Conservation (phyloP, 2,329 filamentous ascomycete species). For the Raffaelea ambrosiae region DNA sequence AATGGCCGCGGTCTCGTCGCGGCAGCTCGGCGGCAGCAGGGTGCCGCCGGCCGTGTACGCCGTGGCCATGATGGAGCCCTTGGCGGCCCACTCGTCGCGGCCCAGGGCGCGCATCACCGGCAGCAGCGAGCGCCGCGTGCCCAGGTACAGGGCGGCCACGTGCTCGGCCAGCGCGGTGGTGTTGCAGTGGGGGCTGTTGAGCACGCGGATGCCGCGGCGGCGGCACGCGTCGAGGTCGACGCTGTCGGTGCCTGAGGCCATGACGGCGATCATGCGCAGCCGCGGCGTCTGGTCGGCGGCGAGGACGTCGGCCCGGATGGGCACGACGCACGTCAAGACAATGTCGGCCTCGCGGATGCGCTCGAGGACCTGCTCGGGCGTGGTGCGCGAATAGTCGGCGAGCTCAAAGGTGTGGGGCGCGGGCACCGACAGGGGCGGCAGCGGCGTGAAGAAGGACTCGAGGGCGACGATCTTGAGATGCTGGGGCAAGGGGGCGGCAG, state of each 20-base stretch:
- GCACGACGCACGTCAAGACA: slow-evolving; percentile 23
- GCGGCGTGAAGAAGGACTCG: slow-evolving; percentile 22
- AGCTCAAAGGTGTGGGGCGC: slow-evolving; percentile 21
- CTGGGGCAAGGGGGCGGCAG: slow-evolving; percentile 6
- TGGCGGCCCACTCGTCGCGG: slow-evolving; percentile 14
- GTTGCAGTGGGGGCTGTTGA: slow-evolving; percentile 22
- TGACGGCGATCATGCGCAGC: slow-evolving; percentile 19
- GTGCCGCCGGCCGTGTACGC: slow-evolving; percentile 10
- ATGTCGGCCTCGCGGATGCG: slow-evolving; percentile 27
- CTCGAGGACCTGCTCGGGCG: slow-evolving; percentile 16
- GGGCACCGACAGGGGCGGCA: slow-evolving; percentile 18
- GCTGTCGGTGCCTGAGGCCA: slow-evolving; percentile 20
- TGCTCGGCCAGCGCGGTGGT: slow-evolving; percentile 20
- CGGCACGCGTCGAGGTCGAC: slow-evolving; percentile 16
- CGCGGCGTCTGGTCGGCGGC: slow-evolving; percentile 17
- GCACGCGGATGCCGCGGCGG: slow-evolving; percentile 19
- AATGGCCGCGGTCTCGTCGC: slow-evolving; percentile 19
- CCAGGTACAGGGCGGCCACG: slow-evolving; percentile 17
- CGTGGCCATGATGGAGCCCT: slow-evolving; percentile 13
- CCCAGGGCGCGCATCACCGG: slow-evolving; percentile 19
- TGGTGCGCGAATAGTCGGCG: slow-evolving; percentile 18
- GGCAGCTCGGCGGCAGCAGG: slow-evolving; percentile 10
- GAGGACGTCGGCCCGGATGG: slow-evolving; percentile 17
- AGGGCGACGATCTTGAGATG: slow-evolving; percentile 26
- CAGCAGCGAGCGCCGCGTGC: slow-evolving; percentile 24